phyloP scores from a whole-genome alignment of 768 basidiomycete genomes.

The Lactarius pseudohatsudake region DNA sequence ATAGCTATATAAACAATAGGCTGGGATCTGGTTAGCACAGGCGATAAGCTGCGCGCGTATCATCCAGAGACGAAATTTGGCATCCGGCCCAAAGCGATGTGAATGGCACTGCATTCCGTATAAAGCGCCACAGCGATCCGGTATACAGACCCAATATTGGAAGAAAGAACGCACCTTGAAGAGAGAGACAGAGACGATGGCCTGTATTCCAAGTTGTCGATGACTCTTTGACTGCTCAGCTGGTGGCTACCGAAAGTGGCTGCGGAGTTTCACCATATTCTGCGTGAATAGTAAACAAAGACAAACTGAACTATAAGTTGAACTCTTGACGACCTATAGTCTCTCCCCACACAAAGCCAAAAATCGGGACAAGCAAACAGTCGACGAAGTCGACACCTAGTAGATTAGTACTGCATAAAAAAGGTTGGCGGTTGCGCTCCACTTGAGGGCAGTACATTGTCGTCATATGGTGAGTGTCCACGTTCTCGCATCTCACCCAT shows the following conservation, averaged over 20 bases:
- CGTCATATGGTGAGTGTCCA: slow-evolving; percentile 16
- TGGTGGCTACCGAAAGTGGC: not conserved
- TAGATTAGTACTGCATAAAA: not conserved
- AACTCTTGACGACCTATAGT: too few species aligned
- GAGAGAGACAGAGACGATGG: not conserved
- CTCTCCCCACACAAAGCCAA: too few species aligned
- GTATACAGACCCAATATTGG: too few species aligned
- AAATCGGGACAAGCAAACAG: too few species aligned
- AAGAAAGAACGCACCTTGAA: slow-evolving; percentile 20
- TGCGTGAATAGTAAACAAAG: too few species aligned
- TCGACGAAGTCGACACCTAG: too few species aligned
- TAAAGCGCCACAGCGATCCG: not conserved
- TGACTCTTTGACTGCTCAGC: slow-evolving; percentile 2
- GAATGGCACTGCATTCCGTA: not conserved
- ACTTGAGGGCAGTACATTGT: not conserved
- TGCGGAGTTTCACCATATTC: slow-evolving; percentile 11
- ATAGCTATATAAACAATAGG: slow-evolving; percentile 19
- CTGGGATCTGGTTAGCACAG: slow-evolving; percentile 17
- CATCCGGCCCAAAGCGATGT: slow-evolving; percentile 25
- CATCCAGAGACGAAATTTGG: slow-evolving; percentile 16
- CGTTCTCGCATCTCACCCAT: slow-evolving; percentile 15
- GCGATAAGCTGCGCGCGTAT: not conserved
- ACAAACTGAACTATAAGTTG: too few species aligned
- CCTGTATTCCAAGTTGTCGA: slow-evolving; percentile 8
- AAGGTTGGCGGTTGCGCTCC: not conserved